Percentiles rank a stretch among this genome's conserved stretches.
These are phyloP conservation scores for Penicillium sumatraense DNA, from an alignment of 2,329 filamentous ascomycete species.

Conservation along the genomic window DNA sequence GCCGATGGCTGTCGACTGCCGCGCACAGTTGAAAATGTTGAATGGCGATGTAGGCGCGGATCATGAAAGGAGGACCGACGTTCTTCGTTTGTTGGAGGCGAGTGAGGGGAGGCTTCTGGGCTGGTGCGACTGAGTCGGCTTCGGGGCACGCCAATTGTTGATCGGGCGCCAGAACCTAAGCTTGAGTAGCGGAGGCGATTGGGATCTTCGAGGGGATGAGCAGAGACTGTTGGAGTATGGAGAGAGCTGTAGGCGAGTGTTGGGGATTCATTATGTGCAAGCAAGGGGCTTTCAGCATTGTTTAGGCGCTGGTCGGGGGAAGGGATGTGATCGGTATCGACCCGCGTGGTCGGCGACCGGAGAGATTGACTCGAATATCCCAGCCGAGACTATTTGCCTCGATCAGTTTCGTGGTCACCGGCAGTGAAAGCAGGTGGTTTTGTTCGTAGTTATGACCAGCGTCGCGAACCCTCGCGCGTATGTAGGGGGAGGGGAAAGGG, in stretches of 20 bases:
- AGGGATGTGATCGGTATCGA: slow-evolving; percentile 38
- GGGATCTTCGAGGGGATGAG: slow-evolving; percentile 45
- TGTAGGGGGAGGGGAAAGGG: background rate
- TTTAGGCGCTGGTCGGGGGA: slow-evolving; percentile 42
- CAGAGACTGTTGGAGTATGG: slow-evolving; percentile 37
- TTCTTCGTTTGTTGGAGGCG: slow-evolving; percentile 33
- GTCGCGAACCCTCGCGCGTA: background rate
- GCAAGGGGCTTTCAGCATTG: slow-evolving; percentile 40
- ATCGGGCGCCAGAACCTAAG: slow-evolving; percentile 39
- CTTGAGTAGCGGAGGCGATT: slow-evolving; percentile 39
- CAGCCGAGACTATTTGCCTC: slow-evolving; percentile 39
- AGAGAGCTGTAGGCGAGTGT: slow-evolving; percentile 32
- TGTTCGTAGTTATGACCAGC: background rate
- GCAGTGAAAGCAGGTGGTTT: background rate
- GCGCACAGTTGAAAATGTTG: slow-evolving; percentile 40
- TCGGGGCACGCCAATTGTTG: slow-evolving; percentile 40
- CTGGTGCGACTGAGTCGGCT: slow-evolving; percentile 42
- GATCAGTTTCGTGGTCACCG: slow-evolving; percentile 21
- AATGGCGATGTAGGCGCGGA: slow-evolving; percentile 38
- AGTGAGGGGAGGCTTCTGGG: slow-evolving; percentile 40
- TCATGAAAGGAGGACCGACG: slow-evolving; percentile 40
- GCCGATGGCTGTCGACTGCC: slow-evolving; percentile 41
- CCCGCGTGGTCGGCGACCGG: slow-evolving; percentile 38
- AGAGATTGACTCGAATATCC: slow-evolving; percentile 40
- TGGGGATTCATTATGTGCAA: slow-evolving; percentile 38